Conservation (phyloP, 768 basidiomycete species). For the Lentinula guzmanii region DNA sequence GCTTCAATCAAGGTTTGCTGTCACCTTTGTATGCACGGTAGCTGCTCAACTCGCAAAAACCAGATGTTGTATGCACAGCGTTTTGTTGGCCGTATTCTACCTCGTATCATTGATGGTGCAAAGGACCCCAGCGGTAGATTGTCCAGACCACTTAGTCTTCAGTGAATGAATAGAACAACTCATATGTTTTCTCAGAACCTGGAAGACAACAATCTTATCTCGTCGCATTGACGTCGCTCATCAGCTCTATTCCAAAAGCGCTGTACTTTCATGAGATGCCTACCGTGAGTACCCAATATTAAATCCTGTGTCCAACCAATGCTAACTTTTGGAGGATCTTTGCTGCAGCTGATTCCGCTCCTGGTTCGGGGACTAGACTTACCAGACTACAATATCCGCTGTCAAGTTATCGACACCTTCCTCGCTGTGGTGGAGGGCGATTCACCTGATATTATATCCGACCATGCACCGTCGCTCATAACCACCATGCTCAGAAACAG, state of each 20-base stretch:
- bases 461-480: slow-evolving; percentile 69
- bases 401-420: slow-evolving; percentile 77
- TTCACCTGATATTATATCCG: slow-evolving; percentile 48
- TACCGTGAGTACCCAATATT: slow-evolving; percentile 26
- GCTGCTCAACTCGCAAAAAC: not conserved
- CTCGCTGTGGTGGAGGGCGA: slow-evolving; percentile 61
- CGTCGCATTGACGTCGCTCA: slow-evolving; percentile 75
- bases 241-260: slow-evolving; percentile 73
- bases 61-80: slow-evolving; percentile 74
- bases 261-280: slow-evolving; percentile 68
- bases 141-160: not conserved
- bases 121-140: slow-evolving; percentile 46
- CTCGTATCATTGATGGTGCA: slow-evolving; percentile 67
- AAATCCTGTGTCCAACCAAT: too few species aligned
- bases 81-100: slow-evolving; percentile 67
- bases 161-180: not conserved
- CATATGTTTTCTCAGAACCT: slow-evolving; percentile 30
- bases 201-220: slow-evolving; percentile 63
- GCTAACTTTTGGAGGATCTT: not conserved
- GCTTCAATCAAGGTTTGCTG: slow-evolving; percentile 66
- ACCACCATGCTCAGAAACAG: slow-evolving; percentile 66
- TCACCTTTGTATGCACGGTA: not conserved
- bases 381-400: slow-evolving; percentile 65
- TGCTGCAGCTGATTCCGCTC: slow-evolving; percentile 74
- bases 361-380: slow-evolving; percentile 81